A percentile compares a stretch with the other conserved stretches of the same genome.
phyloP scores from a whole-genome alignment of 306 rosid genomes.

The Begonia peltatifolia region DNA sequence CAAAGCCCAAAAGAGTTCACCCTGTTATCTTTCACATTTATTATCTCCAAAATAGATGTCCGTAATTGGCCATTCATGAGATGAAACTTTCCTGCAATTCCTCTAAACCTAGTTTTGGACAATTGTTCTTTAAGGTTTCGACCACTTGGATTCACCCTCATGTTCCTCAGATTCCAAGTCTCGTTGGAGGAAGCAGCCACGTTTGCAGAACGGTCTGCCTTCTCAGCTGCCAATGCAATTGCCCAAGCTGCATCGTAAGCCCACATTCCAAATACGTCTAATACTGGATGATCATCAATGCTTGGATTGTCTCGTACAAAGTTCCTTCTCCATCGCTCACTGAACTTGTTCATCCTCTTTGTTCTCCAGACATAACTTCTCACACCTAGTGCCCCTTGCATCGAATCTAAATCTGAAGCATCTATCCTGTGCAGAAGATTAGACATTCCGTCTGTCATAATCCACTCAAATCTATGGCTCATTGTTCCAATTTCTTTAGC shows the following conservation, averaged over 20 bases:
- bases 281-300: not conserved
- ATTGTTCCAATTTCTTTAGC: slow-evolving; percentile 44
- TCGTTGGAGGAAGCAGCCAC: not conserved
- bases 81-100: slow-evolving; percentile 29
- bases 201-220: slow-evolving; percentile 4
- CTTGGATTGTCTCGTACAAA: slow-evolving; percentile 20
- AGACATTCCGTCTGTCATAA: slow-evolving; percentile 18
- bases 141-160: slow-evolving; percentile 9
- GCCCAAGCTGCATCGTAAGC: slow-evolving; percentile 50
- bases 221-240: slow-evolving; percentile 35
- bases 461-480: slow-evolving; percentile 40
- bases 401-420: slow-evolving; percentile 11
- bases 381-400: slow-evolving; percentile 49
- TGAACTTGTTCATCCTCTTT: slow-evolving; percentile 13
- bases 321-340: slow-evolving; percentile 20
- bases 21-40: slow-evolving; percentile 20
- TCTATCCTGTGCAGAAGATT: slow-evolving; percentile 9
- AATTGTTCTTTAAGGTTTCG: slow-evolving; percentile 8
- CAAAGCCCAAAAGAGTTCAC: no score
- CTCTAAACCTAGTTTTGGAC: slow-evolving; percentile 16
- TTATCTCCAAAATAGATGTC: slow-evolving; percentile 18
- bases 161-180: slow-evolving; percentile 9
- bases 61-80: slow-evolving; percentile 22
- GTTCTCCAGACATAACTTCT: slow-evolving; percentile 23
- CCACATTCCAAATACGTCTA: slow-evolving; percentile 24